Evolutionary conservation across 495 filamentous ascomycete species (phyloP), one percentile per base, ranked within the genome.

Genomic region (Xanthoparmelia taractica): DNA sequence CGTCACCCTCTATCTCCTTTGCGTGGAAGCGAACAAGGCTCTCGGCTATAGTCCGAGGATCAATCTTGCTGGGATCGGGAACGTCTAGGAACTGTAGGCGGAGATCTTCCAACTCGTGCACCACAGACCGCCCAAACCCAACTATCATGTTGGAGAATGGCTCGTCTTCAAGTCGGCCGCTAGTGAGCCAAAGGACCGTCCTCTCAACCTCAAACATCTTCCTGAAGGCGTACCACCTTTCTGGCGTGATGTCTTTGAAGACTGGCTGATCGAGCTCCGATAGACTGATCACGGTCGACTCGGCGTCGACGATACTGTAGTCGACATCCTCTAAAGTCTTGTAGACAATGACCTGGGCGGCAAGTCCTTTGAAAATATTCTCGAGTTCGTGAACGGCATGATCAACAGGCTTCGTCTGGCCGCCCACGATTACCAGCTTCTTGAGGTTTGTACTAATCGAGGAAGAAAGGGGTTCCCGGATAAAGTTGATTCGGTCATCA

Each of bases 71-170:
- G n/a, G 48, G 33, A 36, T 71, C 65, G 4, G 56, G 56, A 12
- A 74, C 7, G 58, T 76, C 74, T 6, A 78, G 61, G 33, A 67
- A 62, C 55, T 74, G 67, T 27, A 74, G 54, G 20, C 45, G 60
- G 3, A 78, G 38, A 52, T 70, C 52, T 0, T 66, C 59, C 13
- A 61, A 18, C 59, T 75, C 75, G 0, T 65, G 68, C 5, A 56
- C 57, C n/a, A 73, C 40, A 7, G 71, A 68, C 1, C 77, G 69
- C 27, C 74, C 70, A 17, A 80, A 66, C 8, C 75, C 79, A 4
- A 74, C 59, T 15, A 70, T 73, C 72, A 80, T 76, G 40, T 76
- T 74, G 18, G 57, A 67, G 48, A 63, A 75, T 8, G 77, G 77
- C 5, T 77, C 72, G 2, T 74, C 66, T 2, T 58, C 64, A 12